Evolutionary conservation across 345 rosid genomes (phyloP), one percentile per base, ranked within the genome.

Genomic region (Linum lewisii): DNA sequence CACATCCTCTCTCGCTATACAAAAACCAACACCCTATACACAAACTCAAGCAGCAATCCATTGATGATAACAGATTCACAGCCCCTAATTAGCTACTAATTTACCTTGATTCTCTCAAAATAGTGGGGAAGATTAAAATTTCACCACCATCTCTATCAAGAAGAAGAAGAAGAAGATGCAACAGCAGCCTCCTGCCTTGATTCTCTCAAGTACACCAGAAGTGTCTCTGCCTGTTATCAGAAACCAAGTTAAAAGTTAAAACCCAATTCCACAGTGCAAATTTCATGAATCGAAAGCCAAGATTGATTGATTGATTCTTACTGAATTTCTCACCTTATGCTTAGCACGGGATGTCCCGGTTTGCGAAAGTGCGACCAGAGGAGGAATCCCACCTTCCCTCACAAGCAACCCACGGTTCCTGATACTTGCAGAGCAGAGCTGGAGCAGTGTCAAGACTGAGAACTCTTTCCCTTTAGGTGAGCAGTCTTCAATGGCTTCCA

Each of bases 341-440:
- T 87, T 90, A 16, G 97, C 89, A 51, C 81, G 80, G 57, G 77
- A 69, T 32, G 80, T 78, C 25, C 92, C 90, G 3, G 81, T 82
- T 75, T 93, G 99, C 2, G 97, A 93, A 23, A 87, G 85, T 0
- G 92, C 96, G 21, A 82, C 99, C 20, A 93, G 92, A 2, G 97
- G 99, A 69, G 99, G 97, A 70, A 93, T 93, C 23, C 92, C 99
- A 5, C 99, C 99, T 85, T 93, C 99, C 57, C 94, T 80, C 10
- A 89, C 97, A 54, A 93, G 89, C 80, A 93, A 72, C 5, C 96
- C 89, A 21, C 95, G 85, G 61, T 85, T 89, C 63, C 82, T 81
- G 18, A 85, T 81, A 70, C 75, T 85, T 61, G 76, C 96, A 24
- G 79, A 56, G 66, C 97, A 90, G 64, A 93, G 67, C 61, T 85